These are phyloP conservation scores for Crotalaria pallida DNA, from an alignment of 306 rosid species.

Conservation along the genomic window DNA sequence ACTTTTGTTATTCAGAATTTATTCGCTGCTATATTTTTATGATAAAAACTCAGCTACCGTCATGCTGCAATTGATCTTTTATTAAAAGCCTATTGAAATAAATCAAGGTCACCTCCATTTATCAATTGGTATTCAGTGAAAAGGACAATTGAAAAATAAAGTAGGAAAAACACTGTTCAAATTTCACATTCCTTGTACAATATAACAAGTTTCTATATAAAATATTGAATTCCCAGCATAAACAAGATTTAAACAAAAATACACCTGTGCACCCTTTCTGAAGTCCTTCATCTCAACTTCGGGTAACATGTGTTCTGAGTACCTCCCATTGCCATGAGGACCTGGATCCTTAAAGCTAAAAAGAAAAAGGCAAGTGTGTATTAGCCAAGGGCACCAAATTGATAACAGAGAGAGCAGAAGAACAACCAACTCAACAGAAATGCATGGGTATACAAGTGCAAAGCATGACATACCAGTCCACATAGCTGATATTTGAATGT, in stretches of 20 bases:
- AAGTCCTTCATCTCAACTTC: slow-evolving; percentile 88
- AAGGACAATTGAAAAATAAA: slow-evolving; percentile 1
- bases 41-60: not conserved
- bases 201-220: not conserved
- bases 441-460: not conserved
- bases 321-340: slow-evolving; percentile 95
- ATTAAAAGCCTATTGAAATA: slow-evolving; percentile 2
- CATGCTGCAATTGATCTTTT: not conserved
- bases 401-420: slow-evolving; percentile 6
- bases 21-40: not conserved
- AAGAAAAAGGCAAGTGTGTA: not conserved
- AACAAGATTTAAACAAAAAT: slow-evolving; percentile 9
- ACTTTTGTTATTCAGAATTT: slow-evolving; percentile 1
- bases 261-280: slow-evolving; percentile 99
- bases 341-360: slow-evolving; percentile 93
- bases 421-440: slow-evolving; percentile 6
- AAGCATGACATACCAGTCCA: slow-evolving; percentile 67
- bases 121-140: slow-evolving; percentile 4
- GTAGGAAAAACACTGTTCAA: slow-evolving; percentile 11
- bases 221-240: not conserved
- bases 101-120: not conserved
- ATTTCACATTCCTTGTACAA: not conserved
- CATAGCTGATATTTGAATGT: slow-evolving; percentile 80
- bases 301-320: slow-evolving; percentile 83
- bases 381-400: slow-evolving; percentile 1